These are phyloP conservation scores for Epichloe hybrida DNA, from an alignment of 2,329 filamentous ascomycete genomes.

Conservation along the genomic window DNA sequence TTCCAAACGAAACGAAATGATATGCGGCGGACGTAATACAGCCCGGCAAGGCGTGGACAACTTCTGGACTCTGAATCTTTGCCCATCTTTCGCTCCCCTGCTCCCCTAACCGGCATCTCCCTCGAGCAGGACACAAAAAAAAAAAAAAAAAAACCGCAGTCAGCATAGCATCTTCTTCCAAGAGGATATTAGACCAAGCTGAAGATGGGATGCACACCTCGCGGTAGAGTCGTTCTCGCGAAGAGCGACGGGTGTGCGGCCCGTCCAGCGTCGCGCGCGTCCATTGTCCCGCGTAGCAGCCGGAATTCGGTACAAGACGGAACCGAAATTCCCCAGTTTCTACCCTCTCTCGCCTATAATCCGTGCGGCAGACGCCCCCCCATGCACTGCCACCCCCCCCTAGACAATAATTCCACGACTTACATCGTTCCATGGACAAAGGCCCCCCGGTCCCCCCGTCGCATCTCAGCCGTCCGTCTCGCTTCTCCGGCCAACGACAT, in stretches of 20 bases:
- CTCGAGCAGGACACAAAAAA: no score
- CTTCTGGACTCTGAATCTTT: neutral
- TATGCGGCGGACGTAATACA: neutral
- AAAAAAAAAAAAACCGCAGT: no score
- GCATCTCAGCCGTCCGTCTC: neutral
- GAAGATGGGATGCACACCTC: no score
- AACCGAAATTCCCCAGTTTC: no score
- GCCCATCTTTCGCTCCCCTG: neutral
- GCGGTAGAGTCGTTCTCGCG: no score
- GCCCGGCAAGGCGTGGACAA: neutral
- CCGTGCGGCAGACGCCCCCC: no score
- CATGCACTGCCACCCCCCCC: no score
- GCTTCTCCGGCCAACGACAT: neutral
- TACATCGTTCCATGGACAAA: no score
- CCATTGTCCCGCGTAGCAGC: neutral
- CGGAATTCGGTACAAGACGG: neutral
- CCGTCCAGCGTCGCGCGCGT: neutral
- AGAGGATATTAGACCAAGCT: neutral
- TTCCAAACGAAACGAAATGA: neutral
- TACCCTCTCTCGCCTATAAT: no score
- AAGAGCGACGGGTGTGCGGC: neutral
- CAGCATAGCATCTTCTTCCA: neutral
- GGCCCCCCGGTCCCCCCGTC: neutral
- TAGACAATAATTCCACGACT: no score
- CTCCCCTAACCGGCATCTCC: neutral